These are phyloP conservation scores for Ascochyta clinopodiicola DNA, from an alignment of 2,329 filamentous ascomycete genomes.

Conservation along the genomic window DNA sequence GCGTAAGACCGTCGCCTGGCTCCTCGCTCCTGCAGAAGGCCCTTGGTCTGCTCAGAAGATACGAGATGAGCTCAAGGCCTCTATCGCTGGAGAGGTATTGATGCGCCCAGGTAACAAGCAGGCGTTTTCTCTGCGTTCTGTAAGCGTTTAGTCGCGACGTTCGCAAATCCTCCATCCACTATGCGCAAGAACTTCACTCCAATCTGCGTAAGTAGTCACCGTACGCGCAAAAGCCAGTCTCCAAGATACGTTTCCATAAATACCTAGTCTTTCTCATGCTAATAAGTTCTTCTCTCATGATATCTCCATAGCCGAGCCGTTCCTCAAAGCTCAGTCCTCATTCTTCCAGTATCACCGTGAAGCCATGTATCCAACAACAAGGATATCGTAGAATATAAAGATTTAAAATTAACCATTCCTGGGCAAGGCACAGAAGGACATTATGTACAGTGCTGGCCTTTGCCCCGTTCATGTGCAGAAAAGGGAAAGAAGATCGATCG, in stretches of 20 bases:
- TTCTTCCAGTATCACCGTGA: neutral
- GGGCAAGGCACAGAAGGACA: slow-evolving; percentile 5
- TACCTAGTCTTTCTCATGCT: slow-evolving; percentile 1
- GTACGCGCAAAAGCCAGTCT: too few relatives aligned
- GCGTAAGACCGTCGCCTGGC: too few relatives aligned
- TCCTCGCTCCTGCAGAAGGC: too few relatives aligned
- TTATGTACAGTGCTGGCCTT: slow-evolving; percentile 25
- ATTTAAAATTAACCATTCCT: slow-evolving; percentile 2
- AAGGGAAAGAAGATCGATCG: slow-evolving; percentile 15
- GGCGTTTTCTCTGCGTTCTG: too few relatives aligned
- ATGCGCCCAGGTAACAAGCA: too few relatives aligned
- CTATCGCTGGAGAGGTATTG: too few relatives aligned
- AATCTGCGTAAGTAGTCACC: too few relatives aligned
- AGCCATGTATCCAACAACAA: slow-evolving; percentile 6
- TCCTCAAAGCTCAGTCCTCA: neutral
- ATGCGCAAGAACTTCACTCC: too few relatives aligned
- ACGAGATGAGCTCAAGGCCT: too few relatives aligned
- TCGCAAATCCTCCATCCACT: too few relatives aligned
- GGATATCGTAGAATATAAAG: slow-evolving; percentile 5
- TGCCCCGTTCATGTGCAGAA: neutral
- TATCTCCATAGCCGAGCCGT: neutral
- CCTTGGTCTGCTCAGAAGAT: too few relatives aligned
- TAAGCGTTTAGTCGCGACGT: too few relatives aligned
- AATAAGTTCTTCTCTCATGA: neutral
- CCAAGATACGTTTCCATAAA: slow-evolving; percentile 6